phyloP scores from a whole-genome alignment of 2,329 filamentous ascomycete genomes.

The Plectosphaerella sp. region DNA sequence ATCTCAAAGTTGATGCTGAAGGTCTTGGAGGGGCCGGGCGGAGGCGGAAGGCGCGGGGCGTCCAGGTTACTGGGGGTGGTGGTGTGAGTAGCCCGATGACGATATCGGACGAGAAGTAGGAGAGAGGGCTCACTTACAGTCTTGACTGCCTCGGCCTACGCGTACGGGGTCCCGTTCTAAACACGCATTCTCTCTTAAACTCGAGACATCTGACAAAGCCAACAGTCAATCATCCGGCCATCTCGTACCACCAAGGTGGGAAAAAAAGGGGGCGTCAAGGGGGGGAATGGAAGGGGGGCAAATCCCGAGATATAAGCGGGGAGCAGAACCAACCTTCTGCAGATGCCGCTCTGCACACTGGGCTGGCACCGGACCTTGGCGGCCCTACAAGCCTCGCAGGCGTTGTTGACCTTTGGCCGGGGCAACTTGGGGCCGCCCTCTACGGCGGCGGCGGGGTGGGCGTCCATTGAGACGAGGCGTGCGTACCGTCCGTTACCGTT shows the following conservation, averaged over 20 bases:
- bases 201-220: conserved; percentile 38
- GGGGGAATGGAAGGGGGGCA: no score
- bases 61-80: conserved; percentile 9
- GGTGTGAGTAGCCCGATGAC: conserved; percentile 13
- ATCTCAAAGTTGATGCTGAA: conserved; percentile 51
- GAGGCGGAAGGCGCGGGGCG: conserved; percentile 18
- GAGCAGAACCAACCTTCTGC: conserved; percentile 37
- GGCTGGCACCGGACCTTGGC: conserved; percentile 51
- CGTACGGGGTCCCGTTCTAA: conserved; percentile 44
- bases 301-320: no score
- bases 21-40: conserved; percentile 40
- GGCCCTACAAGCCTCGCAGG: conserved; percentile 49
- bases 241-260: not conserved
- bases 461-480: not conserved
- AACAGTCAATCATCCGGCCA: no score
- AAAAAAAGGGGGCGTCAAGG: not conserved
- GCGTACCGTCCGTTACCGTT: no score
- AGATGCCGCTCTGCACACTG: conserved; percentile 41
- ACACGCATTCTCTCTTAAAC: conserved; percentile 49
- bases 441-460: not conserved
- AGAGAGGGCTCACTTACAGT: conserved; percentile 28
- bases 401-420: conserved; percentile 24
- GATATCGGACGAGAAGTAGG: not conserved
- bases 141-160: conserved; percentile 39
- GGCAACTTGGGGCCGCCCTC: not conserved